phyloP scores from a whole-genome alignment of 139 green algal genomes.

The Eudorina sp. region DNA sequence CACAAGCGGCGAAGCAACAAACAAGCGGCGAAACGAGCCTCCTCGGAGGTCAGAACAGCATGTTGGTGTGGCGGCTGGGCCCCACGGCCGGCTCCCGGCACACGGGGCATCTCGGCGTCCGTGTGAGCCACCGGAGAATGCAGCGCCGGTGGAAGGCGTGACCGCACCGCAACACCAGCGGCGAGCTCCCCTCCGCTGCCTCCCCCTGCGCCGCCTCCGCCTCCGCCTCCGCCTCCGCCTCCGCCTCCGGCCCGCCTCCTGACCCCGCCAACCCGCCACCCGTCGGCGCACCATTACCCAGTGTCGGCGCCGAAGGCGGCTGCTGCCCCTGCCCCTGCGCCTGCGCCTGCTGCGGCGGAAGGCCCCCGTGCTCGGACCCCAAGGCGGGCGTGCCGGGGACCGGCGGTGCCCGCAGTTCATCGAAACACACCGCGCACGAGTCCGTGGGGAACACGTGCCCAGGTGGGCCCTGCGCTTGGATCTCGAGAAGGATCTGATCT shows the following conservation, averaged over 20 bases:
- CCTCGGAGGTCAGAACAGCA: conserved; percentile 6
- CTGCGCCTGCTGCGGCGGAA: too few species aligned
- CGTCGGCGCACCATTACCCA: too few species aligned
- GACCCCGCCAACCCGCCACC: too few species aligned
- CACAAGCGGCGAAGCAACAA: too few species aligned
- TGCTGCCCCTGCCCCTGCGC: too few species aligned
- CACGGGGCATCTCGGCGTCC: background rate
- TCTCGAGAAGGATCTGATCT: too few species aligned
- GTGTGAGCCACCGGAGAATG: background rate
- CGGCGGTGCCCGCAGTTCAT: background rate
- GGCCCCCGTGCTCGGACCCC: too few species aligned
- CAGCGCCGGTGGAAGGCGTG: conserved; percentile 16
- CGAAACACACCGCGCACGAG: conserved; percentile 9
- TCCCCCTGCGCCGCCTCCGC: background rate
- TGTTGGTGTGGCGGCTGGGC: conserved; percentile 8
- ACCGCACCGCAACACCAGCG: conserved; percentile 10
- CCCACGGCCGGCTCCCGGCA: conserved; percentile 38
- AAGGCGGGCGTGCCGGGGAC: too few species aligned
- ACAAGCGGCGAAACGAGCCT: too few species aligned
- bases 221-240: background rate
- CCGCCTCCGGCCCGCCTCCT: too few species aligned
- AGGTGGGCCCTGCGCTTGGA: background rate
- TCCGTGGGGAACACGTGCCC: background rate
- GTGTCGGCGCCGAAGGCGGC: too few species aligned
- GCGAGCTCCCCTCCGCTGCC: background rate